Percentiles rank a stretch among this genome's conserved stretches.
Conservation (phyloP, 305 asterid genomes). For the Plantago rigida region DNA sequence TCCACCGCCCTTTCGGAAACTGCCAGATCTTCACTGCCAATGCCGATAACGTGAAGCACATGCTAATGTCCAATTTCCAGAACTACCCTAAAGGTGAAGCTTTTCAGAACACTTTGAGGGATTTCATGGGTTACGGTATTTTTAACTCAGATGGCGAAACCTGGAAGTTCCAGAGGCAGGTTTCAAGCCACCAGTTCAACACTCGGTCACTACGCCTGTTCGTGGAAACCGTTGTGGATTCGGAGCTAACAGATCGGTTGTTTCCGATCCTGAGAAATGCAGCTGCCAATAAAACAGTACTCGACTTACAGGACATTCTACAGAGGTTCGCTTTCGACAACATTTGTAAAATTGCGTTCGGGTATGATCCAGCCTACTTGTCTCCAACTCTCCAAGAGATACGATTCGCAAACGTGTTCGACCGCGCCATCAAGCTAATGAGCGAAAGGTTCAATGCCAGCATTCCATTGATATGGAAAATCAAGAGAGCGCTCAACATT, state of each 20-base stretch:
- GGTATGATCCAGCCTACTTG: conserved; percentile 47
- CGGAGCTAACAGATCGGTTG: conserved; percentile 33
- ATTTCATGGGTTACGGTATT: conserved; percentile 52
- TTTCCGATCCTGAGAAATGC: conserved; percentile 34
- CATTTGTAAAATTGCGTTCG: conserved; percentile 48
- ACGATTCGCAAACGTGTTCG: conserved; percentile 39
- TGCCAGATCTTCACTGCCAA: conserved; percentile 38
- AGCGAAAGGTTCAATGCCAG: conserved; percentile 31
- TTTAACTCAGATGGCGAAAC: conserved; percentile 41
- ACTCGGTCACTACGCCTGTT: conserved; percentile 41
- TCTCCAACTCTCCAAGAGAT: conserved; percentile 37
- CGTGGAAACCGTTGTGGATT: conserved; percentile 43
- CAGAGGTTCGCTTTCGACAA: conserved; percentile 58
- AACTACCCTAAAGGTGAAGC: conserved; percentile 41
- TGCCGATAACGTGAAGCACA: conserved; percentile 44
- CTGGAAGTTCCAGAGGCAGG: conserved; percentile 49
- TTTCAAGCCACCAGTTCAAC: conserved; percentile 48
- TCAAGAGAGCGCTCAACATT: conserved; percentile 33
- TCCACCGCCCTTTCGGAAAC: conserved; percentile 38
- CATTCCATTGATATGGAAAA: conserved; percentile 35
- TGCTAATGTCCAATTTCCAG: conserved; percentile 40
- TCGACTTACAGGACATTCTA: conserved; percentile 50
- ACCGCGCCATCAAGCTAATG: conserved; percentile 26
- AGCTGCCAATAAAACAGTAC: conserved; percentile 22
- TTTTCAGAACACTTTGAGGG: conserved; percentile 22